Percentiles rank a stretch among this genome's conserved stretches.
phyloP scores from a whole-genome alignment of 2,329 filamentous ascomycete genomes.

The Alternaria arborescens region DNA sequence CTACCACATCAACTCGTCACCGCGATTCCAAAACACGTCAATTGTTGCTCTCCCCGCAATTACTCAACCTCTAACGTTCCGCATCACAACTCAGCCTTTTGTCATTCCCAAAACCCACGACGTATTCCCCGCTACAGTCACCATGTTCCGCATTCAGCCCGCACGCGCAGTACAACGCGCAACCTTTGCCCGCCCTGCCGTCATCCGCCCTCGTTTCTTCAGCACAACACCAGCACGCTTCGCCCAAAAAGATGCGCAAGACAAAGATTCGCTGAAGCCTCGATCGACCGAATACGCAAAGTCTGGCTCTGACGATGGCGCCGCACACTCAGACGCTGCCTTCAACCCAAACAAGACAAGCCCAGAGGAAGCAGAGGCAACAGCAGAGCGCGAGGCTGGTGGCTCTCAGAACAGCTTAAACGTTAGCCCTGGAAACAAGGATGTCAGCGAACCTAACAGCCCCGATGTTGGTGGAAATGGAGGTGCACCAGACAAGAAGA shows the following conservation, averaged over 20 bases:
- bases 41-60: slow-evolving; percentile 4
- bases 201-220: slow-evolving; percentile 30
- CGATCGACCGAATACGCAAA: slow-evolving; percentile 72
- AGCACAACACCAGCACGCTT: slow-evolving; percentile 32
- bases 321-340: slow-evolving; percentile 67
- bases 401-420: slow-evolving; percentile 57
- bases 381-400: slow-evolving; percentile 48
- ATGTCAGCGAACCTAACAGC: slow-evolving; percentile 61
- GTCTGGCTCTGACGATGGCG: slow-evolving; percentile 69
- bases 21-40: neutral
- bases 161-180: slow-evolving; percentile 33
- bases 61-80: neutral
- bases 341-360: slow-evolving; percentile 74
- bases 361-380: slow-evolving; percentile 67
- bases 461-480: slow-evolving; percentile 50
- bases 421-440: slow-evolving; percentile 68
- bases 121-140: neutral
- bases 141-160: slow-evolving; percentile 39
- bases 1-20: slow-evolving; percentile 20
- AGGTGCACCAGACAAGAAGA: slow-evolving; percentile 44
- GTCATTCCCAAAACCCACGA: neutral
- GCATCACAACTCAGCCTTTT: neutral
- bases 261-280: slow-evolving; percentile 69
- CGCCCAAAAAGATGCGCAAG: slow-evolving; percentile 55
- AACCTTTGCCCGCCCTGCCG: slow-evolving; percentile 19